Conservation (phyloP, 768 basidiomycete genomes). For the Lactarius indigo region DNA sequence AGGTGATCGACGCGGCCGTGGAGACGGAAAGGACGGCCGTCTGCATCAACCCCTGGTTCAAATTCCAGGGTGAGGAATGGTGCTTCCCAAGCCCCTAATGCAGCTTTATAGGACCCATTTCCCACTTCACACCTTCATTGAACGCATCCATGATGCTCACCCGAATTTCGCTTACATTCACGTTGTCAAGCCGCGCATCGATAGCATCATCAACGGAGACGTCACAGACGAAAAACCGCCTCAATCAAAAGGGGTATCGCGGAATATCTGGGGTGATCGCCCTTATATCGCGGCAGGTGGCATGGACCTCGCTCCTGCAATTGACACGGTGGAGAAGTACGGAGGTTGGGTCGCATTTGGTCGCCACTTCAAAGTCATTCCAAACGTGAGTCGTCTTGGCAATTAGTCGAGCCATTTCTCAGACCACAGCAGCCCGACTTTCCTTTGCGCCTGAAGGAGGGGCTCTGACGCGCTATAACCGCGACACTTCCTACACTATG, state of each 20-base stretch:
- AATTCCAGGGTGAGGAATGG: neutral
- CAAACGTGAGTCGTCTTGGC: neutral
- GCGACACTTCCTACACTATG: neutral
- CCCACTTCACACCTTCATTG: neutral
- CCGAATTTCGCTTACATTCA: neutral
- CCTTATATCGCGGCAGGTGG: neutral
- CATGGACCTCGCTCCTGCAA: neutral
- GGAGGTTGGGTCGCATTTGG: neutral
- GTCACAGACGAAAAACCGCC: neutral
- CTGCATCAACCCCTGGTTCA: neutral
- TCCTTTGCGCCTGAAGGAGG: neutral
- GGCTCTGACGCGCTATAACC: neutral
- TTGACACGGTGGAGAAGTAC: neutral
- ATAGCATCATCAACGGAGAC: neutral
- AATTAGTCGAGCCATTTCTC: neutral
- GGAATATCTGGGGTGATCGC: neutral
- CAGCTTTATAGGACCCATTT: neutral
- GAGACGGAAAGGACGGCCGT: neutral
- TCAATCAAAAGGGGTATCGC: neutral
- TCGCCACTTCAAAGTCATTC: neutral
- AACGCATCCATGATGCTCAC: neutral
- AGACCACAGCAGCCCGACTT: neutral
- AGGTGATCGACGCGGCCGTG: neutral
- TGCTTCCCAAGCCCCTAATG: neutral
- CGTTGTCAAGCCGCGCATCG: neutral